Evolutionary conservation across 768 basidiomycete genomes (phyloP), one percentile per base, ranked within the genome.

Genomic region (Galerina sulciceps): DNA sequence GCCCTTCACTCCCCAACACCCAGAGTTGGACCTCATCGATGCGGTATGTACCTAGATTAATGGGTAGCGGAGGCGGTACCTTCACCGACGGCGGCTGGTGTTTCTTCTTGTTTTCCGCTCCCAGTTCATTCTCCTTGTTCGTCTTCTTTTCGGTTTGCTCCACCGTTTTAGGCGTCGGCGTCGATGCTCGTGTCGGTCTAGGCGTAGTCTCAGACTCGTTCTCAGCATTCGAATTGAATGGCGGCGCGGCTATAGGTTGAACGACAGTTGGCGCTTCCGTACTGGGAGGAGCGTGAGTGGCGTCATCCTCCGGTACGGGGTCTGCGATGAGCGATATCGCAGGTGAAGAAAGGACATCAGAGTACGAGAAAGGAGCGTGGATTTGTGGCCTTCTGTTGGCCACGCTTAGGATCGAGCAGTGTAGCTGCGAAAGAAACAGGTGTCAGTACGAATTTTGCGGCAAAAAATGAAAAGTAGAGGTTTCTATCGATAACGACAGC

Each of bases 1-100:
- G 76, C 0, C 84, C 87, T 62, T 79, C 79, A 62, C 88, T 89
- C 0, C 89, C 87, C 89, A 91, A 89, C 43, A 79, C 75, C 74
- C 88, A 91, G 34, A 91, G 75, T 67, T 90, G 84, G 10, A 90
- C 71, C 61, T 85, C 82, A 34, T 78, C 69, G 8, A 89, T 80
- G 1, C 65, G 49, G 76, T 84, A 89, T 1, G 72, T 64, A 0
- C 89, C 89, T 18, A 90, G 75, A 36, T 83, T 63, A 20, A 85
- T 76, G 4, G 57, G 15, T 69, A 76, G 17, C n/a, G 65, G 62
- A n/a, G 66, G 55, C 2, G 65, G 56, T n/a, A 52, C 42, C 1
- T 14, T n/a, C 6, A 55, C 10, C 36, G 49, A 57, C 42, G 46
- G 36, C 15, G 23, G 43, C 17, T 37, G 48, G 54, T 17, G 52